Conservation (phyloP, 176 grass and related monocot genomes). For the Echinochloa phyllopogon region DNA sequence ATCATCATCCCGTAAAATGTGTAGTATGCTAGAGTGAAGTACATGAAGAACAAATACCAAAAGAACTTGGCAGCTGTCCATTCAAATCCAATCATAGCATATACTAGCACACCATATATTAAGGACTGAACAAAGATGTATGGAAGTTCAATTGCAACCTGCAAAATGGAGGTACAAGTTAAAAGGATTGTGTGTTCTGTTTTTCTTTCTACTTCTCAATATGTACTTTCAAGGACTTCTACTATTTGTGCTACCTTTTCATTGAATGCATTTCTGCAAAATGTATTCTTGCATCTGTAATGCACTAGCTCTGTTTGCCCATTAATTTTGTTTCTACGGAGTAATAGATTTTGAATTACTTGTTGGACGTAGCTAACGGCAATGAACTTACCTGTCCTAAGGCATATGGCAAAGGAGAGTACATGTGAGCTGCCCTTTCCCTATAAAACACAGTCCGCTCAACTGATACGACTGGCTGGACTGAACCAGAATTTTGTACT, state of each 20-base stretch:
- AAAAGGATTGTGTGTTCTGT: neutral
- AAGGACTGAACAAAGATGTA: slow-evolving; percentile 71
- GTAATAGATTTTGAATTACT: neutral
- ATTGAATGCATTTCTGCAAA: too few relatives aligned
- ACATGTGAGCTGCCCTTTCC: slow-evolving; percentile 84
- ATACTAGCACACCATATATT: slow-evolving; percentile 76
- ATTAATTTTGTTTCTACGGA: neutral
- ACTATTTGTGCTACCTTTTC: neutral
- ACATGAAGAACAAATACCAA: slow-evolving; percentile 91
- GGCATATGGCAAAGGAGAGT: slow-evolving; percentile 83
- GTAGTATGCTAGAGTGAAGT: slow-evolving; percentile 84
- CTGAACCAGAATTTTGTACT: slow-evolving; percentile 62
- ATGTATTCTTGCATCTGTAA: slow-evolving; percentile 7
- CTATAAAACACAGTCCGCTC: slow-evolving; percentile 88
- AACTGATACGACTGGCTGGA: slow-evolving; percentile 77
- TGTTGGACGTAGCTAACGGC: neutral
- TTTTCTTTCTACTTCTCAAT: neutral
- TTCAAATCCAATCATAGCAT: slow-evolving; percentile 79
- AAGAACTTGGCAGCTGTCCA: slow-evolving; percentile 87
- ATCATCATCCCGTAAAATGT: slow-evolving; percentile 93
- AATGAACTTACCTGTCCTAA: slow-evolving; percentile 68
- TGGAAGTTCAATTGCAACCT: slow-evolving; percentile 83
- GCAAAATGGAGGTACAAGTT: slow-evolving; percentile 27
- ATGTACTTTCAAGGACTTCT: neutral
- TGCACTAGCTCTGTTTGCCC: neutral